These are phyloP conservation scores for Aspergillus brunneoviolaceus DNA, from an alignment of 2,329 filamentous ascomycete genomes.

Conservation along the genomic window DNA sequence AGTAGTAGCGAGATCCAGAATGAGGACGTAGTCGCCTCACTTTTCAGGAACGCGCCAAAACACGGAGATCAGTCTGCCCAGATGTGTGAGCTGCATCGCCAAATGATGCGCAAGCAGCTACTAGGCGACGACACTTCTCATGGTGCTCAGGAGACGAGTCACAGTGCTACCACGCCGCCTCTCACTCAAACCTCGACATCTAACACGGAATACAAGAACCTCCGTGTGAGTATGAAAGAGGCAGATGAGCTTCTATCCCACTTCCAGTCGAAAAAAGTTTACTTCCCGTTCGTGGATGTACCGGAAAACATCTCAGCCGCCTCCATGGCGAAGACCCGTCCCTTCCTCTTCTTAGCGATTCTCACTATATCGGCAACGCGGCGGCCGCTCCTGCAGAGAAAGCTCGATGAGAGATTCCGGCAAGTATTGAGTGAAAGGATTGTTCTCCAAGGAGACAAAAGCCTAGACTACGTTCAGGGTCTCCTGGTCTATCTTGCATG, in stretches of 20 bases:
- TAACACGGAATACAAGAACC: not conserved
- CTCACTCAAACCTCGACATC: not conserved
- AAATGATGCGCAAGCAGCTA: not conserved
- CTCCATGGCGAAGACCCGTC: not conserved
- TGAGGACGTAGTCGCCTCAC: not conserved
- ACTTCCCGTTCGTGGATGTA: not conserved
- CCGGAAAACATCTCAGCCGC: not conserved
- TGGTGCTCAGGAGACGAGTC: not conserved
- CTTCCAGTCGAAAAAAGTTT: not conserved
- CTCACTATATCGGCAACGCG: not conserved
- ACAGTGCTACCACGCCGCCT: not conserved
- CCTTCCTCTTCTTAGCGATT: slow-evolving; percentile 1
- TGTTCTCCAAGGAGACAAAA: slow-evolving; percentile 1
- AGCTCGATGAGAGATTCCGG: slow-evolving; percentile 1
- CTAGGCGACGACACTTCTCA: not conserved
- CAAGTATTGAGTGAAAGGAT: slow-evolving; percentile 2
- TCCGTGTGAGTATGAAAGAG: not conserved
- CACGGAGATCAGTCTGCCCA: not conserved
- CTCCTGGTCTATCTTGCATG: slow-evolving; percentile 5
- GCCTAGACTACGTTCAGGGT: slow-evolving; percentile 6
- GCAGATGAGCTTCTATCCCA: not conserved
- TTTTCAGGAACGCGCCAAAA: not conserved
- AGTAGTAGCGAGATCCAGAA: too few relatives aligned
- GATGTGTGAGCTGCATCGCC: not conserved
- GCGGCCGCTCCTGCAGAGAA: not conserved